Base-by-base conservation (phyloP, 1,284 basidiomycete genomes). In the Trichosporon sp. region DNA sequence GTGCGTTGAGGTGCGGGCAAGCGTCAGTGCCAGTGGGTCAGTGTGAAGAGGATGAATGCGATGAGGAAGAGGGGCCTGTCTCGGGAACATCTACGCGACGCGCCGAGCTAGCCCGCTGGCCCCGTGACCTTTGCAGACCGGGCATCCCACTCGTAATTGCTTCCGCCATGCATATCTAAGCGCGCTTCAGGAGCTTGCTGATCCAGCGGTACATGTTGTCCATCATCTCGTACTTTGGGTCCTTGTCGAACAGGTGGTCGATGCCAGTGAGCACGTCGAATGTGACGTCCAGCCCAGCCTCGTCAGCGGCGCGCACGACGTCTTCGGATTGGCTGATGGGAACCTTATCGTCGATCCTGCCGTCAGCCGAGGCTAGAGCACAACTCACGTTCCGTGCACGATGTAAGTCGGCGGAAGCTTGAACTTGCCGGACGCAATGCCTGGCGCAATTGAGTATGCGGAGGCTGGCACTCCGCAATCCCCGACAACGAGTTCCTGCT, bases 271-370 rank as follows among this genome's bases (percentile, higher is more conserved):
- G 35, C 4, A 26, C 26, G 12, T 70, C 68, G 31, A 67, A 70
- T 8, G 38, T 61, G n/a, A 70, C 71, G 19, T 26, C 19, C 14
- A 68, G 14, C 6, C 59, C 66, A 21, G 37, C 19, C 12, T 12
- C 48, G 6, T 65, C 35, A 16, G 37, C 59, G 10, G 71, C 71
- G 12, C 46, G 26, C 14, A 70, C 68, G 4, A 72, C 71, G 35
- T 70, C 68, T 6, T 63, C 43, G 16, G 71, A 69, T 26, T 72
- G 71, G 26, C 35, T 31, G 65, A 72, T 67, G 5, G 71, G 71
- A 2, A 70, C 71, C 40, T 72, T 72, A 43, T 72, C 71, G 40
- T 72, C 71, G 66, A 69, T 67, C 6, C 66, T 71, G 37, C n/a
- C 12, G 40, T 31, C 26, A 26, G 10, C 26, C 4, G 21, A 26